A percentile compares a stretch with the other conserved stretches of the same genome.
Evolutionary conservation across 2,329 filamentous ascomycete species (phyloP).

Genomic region (Cladosporium velox): DNA sequence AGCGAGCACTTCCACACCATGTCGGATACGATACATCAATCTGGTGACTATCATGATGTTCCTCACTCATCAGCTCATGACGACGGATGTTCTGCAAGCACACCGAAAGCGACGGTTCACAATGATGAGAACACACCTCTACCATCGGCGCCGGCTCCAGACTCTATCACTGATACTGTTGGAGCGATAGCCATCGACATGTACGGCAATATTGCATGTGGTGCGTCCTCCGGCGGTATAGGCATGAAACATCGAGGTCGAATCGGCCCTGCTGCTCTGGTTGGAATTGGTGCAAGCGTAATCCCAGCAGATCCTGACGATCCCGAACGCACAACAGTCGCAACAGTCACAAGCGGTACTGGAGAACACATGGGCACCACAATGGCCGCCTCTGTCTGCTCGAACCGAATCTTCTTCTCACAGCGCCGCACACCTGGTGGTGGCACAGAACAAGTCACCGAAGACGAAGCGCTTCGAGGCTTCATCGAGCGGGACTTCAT

Average conservation of each 20-base stretch:
- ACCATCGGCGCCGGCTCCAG: constrained; percentile 35
- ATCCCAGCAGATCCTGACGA: constrained; percentile 76
- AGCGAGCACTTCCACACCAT: background rate
- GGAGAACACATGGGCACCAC: constrained; percentile 98
- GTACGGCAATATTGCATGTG: constrained; percentile 84
- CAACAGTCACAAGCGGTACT: constrained; percentile 87
- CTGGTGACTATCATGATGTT: background rate
- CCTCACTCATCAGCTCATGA: background rate
- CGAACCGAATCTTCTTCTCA: constrained; percentile 70
- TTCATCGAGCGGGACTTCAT: constrained; percentile 92
- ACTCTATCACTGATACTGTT: constrained; percentile 87
- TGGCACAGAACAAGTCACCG: constrained; percentile 59
- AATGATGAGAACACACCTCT: constrained; percentile 22
- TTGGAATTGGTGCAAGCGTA: constrained; percentile 87
- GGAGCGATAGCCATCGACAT: constrained; percentile 91
- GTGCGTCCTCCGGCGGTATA: constrained; percentile 94
- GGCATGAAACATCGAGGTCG: constrained; percentile 96
- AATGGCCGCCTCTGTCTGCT: constrained; percentile 83
- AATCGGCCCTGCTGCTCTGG: constrained; percentile 86
- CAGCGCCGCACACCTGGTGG: constrained; percentile 19
- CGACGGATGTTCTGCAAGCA: background rate
- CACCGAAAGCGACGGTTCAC: constrained; percentile 5
- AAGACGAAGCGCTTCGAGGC: constrained; percentile 74
- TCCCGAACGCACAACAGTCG: constrained; percentile 68
- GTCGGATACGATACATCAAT: background rate